A percentile compares a stretch with the other conserved stretches of the same genome.
These are phyloP conservation scores for Phytophthora boehmeriae DNA, from an alignment of 352 stramenopile species.

Conservation along the genomic window DNA sequence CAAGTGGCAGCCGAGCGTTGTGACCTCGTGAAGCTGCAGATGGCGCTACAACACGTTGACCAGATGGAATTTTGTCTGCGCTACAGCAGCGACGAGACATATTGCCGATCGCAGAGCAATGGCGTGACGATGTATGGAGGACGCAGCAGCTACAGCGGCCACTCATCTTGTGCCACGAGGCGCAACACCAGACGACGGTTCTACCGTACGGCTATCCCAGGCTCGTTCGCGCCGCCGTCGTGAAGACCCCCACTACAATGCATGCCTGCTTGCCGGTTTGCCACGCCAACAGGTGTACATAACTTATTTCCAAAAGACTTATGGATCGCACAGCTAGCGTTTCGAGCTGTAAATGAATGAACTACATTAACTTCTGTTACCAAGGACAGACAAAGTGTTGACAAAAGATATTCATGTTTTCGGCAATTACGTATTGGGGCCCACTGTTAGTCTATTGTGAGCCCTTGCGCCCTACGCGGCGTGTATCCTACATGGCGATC, in stretches of 20 bases:
- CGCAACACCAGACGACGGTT: constrained; percentile 52
- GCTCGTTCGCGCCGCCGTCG: constrained; percentile 30
- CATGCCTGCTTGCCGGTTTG: constrained; percentile 13
- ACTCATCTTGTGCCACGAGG: constrained; percentile 23
- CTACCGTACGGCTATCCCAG: constrained; percentile 48
- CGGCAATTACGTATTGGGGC: not conserved
- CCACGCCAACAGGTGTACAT: constrained; percentile 27
- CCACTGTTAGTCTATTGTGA: constrained; percentile 16
- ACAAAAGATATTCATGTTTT: not conserved
- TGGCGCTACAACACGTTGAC: constrained; percentile 23
- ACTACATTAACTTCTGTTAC: too few relatives aligned
- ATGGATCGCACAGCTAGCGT: constrained; percentile 9
- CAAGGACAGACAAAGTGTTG: too few relatives aligned
- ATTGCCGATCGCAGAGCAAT: constrained; percentile 33
- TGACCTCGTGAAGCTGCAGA: constrained; percentile 48
- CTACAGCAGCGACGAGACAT: constrained; percentile 36
- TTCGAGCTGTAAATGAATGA: not conserved
- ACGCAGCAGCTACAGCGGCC: constrained; percentile 19
- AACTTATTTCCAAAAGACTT: constrained; percentile 35
- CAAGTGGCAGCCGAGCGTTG: constrained; percentile 43
- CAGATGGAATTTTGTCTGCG: constrained; percentile 7
- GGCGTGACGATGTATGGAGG: constrained; percentile 15
- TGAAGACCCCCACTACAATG: constrained; percentile 27
- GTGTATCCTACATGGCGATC: constrained; percentile 24
- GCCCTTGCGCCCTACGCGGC: constrained; percentile 4